Percentiles rank a stretch among this genome's conserved stretches.
Evolutionary conservation across 2,329 filamentous ascomycete genomes (phyloP).

Genomic region (Neoarthrinium moseri): DNA sequence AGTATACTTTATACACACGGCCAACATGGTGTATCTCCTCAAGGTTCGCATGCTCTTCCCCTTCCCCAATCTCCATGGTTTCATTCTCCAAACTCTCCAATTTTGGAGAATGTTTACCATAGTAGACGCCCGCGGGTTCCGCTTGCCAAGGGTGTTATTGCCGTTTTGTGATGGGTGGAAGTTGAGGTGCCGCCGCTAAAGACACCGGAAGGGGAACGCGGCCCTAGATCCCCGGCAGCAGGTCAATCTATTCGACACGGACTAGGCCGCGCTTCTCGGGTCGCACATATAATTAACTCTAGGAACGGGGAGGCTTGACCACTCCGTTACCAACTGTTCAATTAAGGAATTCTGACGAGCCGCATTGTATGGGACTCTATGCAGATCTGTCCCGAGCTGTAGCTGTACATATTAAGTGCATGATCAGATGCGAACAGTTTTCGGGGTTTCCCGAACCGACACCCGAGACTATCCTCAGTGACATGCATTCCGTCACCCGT

Average conservation of each 20-base stretch:
- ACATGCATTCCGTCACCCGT: neutral
- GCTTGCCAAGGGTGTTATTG: constrained; percentile 15
- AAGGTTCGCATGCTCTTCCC: neutral
- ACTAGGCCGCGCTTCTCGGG: neutral
- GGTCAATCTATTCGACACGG: constrained; percentile 9
- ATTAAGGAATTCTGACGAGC: neutral
- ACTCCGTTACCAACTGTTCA: neutral
- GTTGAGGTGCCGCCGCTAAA: constrained; percentile 13
- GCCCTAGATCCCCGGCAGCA: constrained; percentile 6
- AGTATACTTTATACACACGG: neutral
- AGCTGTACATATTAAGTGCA: neutral
- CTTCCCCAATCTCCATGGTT: neutral
- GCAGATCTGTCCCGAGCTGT: neutral
- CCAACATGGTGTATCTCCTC: neutral
- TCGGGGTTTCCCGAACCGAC: neutral
- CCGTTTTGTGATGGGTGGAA: constrained; percentile 20
- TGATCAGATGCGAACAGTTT: neutral
- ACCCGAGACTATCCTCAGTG: neutral
- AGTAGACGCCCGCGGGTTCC: constrained; percentile 9
- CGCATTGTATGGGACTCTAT: neutral
- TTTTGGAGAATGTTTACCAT: neutral
- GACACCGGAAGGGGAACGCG: neutral
- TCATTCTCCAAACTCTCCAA: constrained; percentile 14
- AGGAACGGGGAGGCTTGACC: neutral
- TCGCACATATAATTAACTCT: neutral